A percentile compares a stretch with the other conserved stretches of the same genome.
phyloP scores from a whole-genome alignment of 129 eudicot species.

The Tanacetum coccineum region DNA sequence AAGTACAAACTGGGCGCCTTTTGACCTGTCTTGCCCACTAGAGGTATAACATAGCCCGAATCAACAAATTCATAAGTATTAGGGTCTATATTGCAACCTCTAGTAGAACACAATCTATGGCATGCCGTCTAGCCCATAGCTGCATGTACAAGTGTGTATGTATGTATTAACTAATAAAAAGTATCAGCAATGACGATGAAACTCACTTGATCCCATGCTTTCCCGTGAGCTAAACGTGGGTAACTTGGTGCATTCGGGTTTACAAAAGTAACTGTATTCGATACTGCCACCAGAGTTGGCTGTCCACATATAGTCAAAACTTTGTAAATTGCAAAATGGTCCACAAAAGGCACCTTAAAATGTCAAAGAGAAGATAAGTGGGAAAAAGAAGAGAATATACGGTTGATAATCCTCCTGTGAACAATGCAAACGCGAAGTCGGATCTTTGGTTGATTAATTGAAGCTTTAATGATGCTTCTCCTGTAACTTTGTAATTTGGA shows the following conservation, averaged over 20 bases:
- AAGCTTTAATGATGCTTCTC: slow-evolving; percentile 72
- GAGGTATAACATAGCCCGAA: too few species aligned
- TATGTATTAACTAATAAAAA: slow-evolving; percentile 5
- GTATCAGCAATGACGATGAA: slow-evolving; percentile 4
- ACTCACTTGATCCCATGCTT: slow-evolving; percentile 88
- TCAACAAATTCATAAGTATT: too few species aligned
- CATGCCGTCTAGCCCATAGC: slow-evolving; percentile 4
- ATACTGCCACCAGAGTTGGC: slow-evolving; percentile 85
- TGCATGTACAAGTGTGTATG: not conserved
- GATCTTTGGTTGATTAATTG: slow-evolving; percentile 89
- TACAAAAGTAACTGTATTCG: slow-evolving; percentile 66
- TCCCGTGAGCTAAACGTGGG: slow-evolving; percentile 96
- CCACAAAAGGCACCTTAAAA: slow-evolving; percentile 3
- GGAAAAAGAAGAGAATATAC: slow-evolving; percentile 33
- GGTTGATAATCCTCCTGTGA: slow-evolving; percentile 76
- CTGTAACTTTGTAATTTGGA: slow-evolving; percentile 56
- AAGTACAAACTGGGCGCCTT: too few species aligned
- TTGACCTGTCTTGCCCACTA: too few species aligned
- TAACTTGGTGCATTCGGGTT: slow-evolving; percentile 92
- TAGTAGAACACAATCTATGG: not conserved
- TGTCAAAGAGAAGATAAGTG: not conserved
- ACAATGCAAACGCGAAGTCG: slow-evolving; percentile 71
- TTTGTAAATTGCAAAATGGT: slow-evolving; percentile 12
- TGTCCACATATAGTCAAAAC: slow-evolving; percentile 30
- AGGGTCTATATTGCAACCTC: too few species aligned